Conservation (phyloP, 2,329 filamentous ascomycete species). For the Cladosporium sp. region DNA sequence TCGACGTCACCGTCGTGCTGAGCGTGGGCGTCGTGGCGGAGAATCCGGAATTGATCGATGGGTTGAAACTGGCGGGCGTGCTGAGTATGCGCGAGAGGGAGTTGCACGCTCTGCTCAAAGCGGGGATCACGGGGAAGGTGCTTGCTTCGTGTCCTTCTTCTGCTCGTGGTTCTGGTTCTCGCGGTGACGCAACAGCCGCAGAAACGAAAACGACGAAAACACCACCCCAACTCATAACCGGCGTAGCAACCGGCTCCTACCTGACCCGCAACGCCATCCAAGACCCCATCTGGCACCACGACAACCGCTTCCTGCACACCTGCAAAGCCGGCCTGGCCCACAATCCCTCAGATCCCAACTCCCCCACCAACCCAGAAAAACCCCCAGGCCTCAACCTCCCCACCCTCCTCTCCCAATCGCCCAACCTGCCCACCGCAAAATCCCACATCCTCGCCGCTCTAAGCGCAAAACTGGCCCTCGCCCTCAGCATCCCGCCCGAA, state of each 20-base stretch:
- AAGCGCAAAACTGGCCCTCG: not conserved
- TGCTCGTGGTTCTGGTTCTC: too few species aligned
- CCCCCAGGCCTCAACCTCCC: not conserved
- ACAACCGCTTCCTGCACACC: not conserved
- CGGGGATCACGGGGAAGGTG: not conserved
- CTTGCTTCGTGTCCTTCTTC: not conserved
- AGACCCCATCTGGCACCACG: not conserved
- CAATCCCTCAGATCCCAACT: too few species aligned
- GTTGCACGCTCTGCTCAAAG: not conserved
- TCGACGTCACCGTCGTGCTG: conserved; percentile 26
- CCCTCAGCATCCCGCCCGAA: not conserved
- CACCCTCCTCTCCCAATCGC: not conserved
- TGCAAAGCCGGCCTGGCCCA: not conserved
- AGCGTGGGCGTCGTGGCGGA: conserved; percentile 1
- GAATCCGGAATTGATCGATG: not conserved
- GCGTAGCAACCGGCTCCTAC: not conserved
- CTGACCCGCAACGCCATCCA: not conserved
- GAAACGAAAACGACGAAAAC: too few species aligned
- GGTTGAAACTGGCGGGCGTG: not conserved
- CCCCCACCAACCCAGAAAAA: not conserved
- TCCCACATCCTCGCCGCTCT: too few species aligned
- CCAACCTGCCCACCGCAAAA: not conserved
- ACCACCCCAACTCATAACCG: not conserved
- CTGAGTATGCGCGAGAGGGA: not conserved
- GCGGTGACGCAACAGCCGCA: too few species aligned